These are phyloP conservation scores for Neohortaea acidophila DNA, from an alignment of 495 filamentous ascomycete genomes.

Conservation along the genomic window DNA sequence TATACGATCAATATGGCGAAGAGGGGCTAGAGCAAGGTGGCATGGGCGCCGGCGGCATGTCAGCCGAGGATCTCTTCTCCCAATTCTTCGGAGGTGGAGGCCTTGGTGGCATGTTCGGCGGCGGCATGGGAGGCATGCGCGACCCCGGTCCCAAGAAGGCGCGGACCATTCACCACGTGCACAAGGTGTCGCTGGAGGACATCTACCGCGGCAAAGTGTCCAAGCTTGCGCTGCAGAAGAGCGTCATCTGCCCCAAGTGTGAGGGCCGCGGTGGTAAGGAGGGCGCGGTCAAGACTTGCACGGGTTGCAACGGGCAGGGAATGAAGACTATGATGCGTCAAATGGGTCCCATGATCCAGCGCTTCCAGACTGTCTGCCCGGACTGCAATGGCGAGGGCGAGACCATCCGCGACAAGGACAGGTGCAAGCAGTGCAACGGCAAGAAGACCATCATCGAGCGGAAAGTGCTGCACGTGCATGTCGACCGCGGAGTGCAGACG, in stretches of 20 bases:
- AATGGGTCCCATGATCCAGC: constrained; percentile 99
- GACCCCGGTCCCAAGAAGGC: constrained; percentile 83
- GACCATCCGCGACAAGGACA: constrained; percentile 86
- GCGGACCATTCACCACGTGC: constrained; percentile 88
- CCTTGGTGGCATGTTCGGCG: constrained; percentile 47
- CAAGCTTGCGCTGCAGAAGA: constrained; percentile 93
- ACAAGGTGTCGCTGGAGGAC: constrained; percentile 95
- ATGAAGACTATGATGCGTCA: constrained; percentile 99
- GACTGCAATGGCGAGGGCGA: constrained; percentile 97
- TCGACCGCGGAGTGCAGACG: constrained; percentile 83
- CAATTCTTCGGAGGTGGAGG: constrained; percentile 92
- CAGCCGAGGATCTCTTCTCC: constrained; percentile 89
- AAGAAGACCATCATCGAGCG: constrained; percentile 97
- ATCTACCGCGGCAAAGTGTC: constrained; percentile 97
- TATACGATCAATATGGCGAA: constrained; percentile 97
- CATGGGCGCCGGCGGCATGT: constrained; percentile 68
- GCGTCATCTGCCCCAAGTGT: constrained; percentile 88
- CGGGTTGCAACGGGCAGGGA: constrained; percentile 78
- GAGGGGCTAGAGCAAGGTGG: constrained; percentile 84
- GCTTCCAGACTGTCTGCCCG: constrained; percentile 97
- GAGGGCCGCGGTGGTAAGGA: constrained; percentile 95
- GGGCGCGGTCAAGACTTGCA: constrained; percentile 81
- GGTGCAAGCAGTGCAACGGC: constrained; percentile 83
- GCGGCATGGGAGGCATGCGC: constrained; percentile 51
- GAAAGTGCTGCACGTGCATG: constrained; percentile 95